phyloP scores from a whole-genome alignment of 441 rosid species.

The Capsella rubella region DNA sequence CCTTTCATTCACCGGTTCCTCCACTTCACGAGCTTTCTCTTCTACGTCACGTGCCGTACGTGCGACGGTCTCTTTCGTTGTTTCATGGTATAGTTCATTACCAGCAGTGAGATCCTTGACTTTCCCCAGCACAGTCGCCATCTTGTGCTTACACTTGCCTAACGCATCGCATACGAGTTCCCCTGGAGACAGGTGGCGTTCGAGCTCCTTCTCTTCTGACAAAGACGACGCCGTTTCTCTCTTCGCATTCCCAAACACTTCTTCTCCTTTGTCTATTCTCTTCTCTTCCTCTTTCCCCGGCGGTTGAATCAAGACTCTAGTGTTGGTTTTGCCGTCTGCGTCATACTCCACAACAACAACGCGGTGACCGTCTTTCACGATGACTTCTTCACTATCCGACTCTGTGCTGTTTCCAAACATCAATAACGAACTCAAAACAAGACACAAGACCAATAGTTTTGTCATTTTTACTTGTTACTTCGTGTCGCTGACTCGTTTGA shows the following conservation, averaged over 20 bases:
- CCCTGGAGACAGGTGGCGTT: constrained; percentile 27
- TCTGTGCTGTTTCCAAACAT: neutral
- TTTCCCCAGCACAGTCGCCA: constrained; percentile 47
- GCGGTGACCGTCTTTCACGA: constrained; percentile 27
- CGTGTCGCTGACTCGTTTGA: constrained; percentile 32
- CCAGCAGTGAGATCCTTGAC: constrained; percentile 45
- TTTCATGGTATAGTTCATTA: neutral
- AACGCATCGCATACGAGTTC: constrained; percentile 58
- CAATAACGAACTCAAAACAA: constrained; percentile 10
- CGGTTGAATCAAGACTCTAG: constrained; percentile 57
- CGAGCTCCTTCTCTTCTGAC: constrained; percentile 24
- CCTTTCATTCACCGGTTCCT: neutral
- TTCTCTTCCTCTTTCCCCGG: constrained; percentile 25
- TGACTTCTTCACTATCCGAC: constrained; percentile 29
- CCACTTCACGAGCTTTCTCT: constrained; percentile 16
- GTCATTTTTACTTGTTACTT: constrained; percentile 16
- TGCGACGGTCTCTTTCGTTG: neutral
- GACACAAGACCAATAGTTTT: constrained; percentile 28
- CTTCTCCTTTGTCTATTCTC: constrained; percentile 1
- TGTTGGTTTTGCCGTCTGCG: constrained; percentile 50
- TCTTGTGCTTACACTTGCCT: constrained; percentile 57
- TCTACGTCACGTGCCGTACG: constrained; percentile 24
- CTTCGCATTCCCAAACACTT: constrained; percentile 15
- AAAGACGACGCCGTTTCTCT: constrained; percentile 43
- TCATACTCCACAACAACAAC: constrained; percentile 57